These are phyloP conservation scores for Entomortierella beljakovae DNA, from an alignment of 192 early-diverging fungal species.

Conservation along the genomic window DNA sequence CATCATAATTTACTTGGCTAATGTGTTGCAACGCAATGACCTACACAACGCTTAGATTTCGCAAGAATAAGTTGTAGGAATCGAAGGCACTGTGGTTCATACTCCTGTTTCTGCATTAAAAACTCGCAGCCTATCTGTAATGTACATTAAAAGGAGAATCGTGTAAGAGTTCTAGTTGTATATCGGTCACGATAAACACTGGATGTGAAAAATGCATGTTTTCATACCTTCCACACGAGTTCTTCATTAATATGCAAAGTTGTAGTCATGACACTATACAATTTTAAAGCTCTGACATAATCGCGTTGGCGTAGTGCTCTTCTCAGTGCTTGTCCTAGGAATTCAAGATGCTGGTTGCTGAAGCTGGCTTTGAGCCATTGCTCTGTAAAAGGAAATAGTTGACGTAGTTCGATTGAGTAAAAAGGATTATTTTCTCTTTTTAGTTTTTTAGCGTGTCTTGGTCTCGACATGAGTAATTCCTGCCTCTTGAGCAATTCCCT, in stretches of 20 bases:
- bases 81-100: constrained; percentile 30
- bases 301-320: constrained; percentile 18
- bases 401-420: constrained; percentile 1
- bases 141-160: neutral
- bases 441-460: neutral
- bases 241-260: constrained; percentile 1
- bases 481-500: neutral
- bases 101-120: constrained; percentile 24
- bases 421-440: neutral
- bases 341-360: constrained; percentile 16
- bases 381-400: constrained; percentile 9
- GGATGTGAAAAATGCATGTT: neutral
- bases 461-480: neutral
- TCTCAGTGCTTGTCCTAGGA: constrained; percentile 18
- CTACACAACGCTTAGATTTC: constrained; percentile 25
- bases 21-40: neutral
- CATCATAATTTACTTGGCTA: neutral
- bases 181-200: neutral
- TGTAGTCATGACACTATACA: constrained; percentile 14
- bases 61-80: constrained; percentile 29
- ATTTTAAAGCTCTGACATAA: constrained; percentile 27
- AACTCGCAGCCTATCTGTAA: constrained; percentile 39
- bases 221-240: constrained; percentile 40
- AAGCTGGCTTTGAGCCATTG: neutral
- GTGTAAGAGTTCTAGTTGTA: neutral